These are phyloP conservation scores for Chrysanthemum makinoi DNA, from an alignment of 129 eudicot species.

Conservation along the genomic window DNA sequence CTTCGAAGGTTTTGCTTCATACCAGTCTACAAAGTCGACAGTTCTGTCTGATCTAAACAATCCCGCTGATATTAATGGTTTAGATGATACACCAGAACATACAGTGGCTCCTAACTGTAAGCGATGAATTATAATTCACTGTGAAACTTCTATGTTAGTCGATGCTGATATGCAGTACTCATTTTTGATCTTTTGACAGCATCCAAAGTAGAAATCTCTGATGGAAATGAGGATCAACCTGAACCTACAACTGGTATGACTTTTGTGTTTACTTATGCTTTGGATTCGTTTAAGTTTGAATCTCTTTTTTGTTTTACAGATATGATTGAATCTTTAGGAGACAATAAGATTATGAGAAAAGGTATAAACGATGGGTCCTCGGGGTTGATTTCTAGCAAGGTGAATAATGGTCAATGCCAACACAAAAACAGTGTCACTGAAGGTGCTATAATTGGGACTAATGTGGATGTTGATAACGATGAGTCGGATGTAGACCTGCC, in stretches of 20 bases:
- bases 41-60: constrained; percentile 3
- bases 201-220: background rate
- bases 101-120: constrained; percentile 23
- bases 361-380: constrained; percentile 2
- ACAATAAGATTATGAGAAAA: constrained; percentile 6
- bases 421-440: constrained; percentile 9
- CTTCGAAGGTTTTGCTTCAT: constrained; percentile 15
- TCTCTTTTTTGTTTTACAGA: constrained; percentile 22
- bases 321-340: constrained; percentile 15
- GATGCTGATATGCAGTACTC: constrained; percentile 12
- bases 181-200: constrained; percentile 15
- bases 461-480: constrained; percentile 1
- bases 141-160: background rate
- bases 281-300: background rate
- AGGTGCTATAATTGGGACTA: constrained; percentile 18
- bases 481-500: constrained; percentile 3
- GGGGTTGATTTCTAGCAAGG: constrained; percentile 11
- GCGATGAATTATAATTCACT: background rate
- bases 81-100: constrained; percentile 23
- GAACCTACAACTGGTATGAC: constrained; percentile 17
- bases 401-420: constrained; percentile 1
- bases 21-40: constrained; percentile 20
- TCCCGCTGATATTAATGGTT: constrained; percentile 7
- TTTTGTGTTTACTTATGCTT: constrained; percentile 10
- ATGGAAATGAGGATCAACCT: constrained; percentile 16